Evolutionary conservation across 306 rosid species (phyloP).

Genomic region (Fragaria vesca): DNA sequence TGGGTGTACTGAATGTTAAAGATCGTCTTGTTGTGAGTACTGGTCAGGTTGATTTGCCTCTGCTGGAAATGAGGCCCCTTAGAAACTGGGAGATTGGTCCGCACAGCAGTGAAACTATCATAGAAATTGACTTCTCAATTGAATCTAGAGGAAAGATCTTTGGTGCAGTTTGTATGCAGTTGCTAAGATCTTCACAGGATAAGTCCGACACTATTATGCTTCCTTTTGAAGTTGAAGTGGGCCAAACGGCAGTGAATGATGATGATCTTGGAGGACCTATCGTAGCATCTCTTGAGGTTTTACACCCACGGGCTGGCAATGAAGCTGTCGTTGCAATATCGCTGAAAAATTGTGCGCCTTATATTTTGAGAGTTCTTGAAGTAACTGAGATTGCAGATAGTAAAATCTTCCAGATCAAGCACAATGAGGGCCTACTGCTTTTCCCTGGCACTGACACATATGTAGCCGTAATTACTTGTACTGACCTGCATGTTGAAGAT

Average conservation of each 20-base stretch:
- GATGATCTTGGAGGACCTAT: constrained; percentile 38
- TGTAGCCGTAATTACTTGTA: constrained; percentile 68
- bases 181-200: constrained; percentile 67
- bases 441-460: constrained; percentile 75
- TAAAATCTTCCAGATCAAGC: constrained; percentile 55
- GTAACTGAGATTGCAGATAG: constrained; percentile 51
- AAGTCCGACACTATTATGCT: constrained; percentile 63
- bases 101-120: constrained; percentile 53
- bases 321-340: constrained; percentile 51
- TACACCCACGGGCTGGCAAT: constrained; percentile 42
- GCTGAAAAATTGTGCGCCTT: constrained; percentile 58
- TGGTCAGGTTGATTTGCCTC: constrained; percentile 57
- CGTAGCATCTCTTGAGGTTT: constrained; percentile 63
- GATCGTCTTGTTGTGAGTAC: constrained; percentile 60
- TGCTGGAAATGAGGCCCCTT: constrained; percentile 65
- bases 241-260: constrained; percentile 31
- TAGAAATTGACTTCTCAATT: constrained; percentile 66
- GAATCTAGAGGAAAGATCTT: constrained; percentile 60
- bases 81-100: constrained; percentile 86
- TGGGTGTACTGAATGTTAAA: constrained; percentile 44
- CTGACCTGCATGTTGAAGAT: constrained; percentile 32
- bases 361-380: constrained; percentile 52
- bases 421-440: constrained; percentile 69
- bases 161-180: constrained; percentile 80
- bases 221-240: constrained; percentile 77